Base-by-base conservation (phyloP, 2,329 filamentous ascomycete species). In the Parastagonospora avenae region DNA sequence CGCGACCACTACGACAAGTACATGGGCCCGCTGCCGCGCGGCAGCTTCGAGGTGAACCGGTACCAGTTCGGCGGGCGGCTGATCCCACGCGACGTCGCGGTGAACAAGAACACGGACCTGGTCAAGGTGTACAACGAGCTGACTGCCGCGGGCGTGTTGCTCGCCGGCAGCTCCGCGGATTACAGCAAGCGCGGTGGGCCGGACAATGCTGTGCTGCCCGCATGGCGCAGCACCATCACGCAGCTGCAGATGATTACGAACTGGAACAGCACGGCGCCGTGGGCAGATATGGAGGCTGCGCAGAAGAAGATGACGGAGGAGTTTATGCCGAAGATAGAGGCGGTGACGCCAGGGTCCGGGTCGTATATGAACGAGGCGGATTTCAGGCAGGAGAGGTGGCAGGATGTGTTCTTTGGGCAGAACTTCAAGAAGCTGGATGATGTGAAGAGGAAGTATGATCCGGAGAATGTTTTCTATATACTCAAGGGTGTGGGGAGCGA, bases 381-480 rank as follows among this genome's bases (percentile, higher is more conserved):
- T 37, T 59, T 62, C 44, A 48, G 55, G 12, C 54, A 64, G 45
- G 44, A 52, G 24, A 49, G 59, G 37, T 68, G 57, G 57, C 51
- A 61, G 48, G 14, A 43, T 11, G 51, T 46, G 7, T 66, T 64
- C 40, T 68, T 54, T 11, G 54, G 54, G 27, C 76, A 89, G 92
- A 0, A 86, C 87, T 3, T 79, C 97, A 32, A 28, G 8, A 52
- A 51, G 45, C 46, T 66, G 11, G 46, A 53, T 27, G 28, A 46
- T 16, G 55, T 48, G 8, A 42, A 48, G 28, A 29, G 46, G 16
- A 38, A 38, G 14, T 43, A 32, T 16, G 28, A 31, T 27, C 38
- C 38, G n/a, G 10, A 30, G 31, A 19, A 35, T 36, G 29, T 27
- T 28, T 41, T 48, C 19, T 39, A 42, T 12, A 42, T 32, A 12